Evolutionary conservation across 169 alveolate species (phyloP), one percentile per base, ranked within the genome.

Genomic region (Eimeria falciformis): DNA sequence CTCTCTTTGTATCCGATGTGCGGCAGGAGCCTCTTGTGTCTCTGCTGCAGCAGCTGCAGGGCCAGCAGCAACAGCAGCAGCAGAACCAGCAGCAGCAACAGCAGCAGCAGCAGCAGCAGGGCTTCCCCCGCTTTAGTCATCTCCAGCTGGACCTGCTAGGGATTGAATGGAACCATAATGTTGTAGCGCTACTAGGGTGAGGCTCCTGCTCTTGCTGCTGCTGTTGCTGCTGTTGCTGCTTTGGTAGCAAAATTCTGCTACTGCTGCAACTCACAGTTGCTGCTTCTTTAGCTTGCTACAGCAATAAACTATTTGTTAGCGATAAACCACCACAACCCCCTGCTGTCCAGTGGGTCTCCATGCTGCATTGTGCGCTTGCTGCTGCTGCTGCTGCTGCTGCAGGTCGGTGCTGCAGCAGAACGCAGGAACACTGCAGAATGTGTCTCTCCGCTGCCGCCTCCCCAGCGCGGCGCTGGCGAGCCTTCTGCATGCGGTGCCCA

Each of bases 91-190:
- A 50, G 62, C 62, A 50, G 62, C 62, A 50, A 21, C 62, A 50
- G 58, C 58, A 47, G 58, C 58, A 47, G 62, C 62, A 50, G 62
- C 62, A 50, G 62, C 62, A 50, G 62, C 62, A 50, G 18, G 27
- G 65, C 75, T 79, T 79, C 33, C 73, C 69, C 46, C 23, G 69
- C 23, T 73, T 79, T 6, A 17, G 29, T 12, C 12, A 12, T 17
- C 89, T 79, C 11, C 73, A 79, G 50, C 47, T 79, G 75, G 47
- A 79, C 29, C 75, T 79, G 14, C 33, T 58, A 73, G 89, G 89
- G 17, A n/a, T 79, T 33, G 89, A 79, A 29, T 79, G 89, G 89
- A 79, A 69, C 2, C 73, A 69, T 0, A 37, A 47, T 18, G 53
- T 53, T 58, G 18, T 79, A 23, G 37, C 5, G 73, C 69, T 79